Conservation (phyloP, 2,329 filamentous ascomycete species). For the Lasiodiplodia gonubiensis region DNA sequence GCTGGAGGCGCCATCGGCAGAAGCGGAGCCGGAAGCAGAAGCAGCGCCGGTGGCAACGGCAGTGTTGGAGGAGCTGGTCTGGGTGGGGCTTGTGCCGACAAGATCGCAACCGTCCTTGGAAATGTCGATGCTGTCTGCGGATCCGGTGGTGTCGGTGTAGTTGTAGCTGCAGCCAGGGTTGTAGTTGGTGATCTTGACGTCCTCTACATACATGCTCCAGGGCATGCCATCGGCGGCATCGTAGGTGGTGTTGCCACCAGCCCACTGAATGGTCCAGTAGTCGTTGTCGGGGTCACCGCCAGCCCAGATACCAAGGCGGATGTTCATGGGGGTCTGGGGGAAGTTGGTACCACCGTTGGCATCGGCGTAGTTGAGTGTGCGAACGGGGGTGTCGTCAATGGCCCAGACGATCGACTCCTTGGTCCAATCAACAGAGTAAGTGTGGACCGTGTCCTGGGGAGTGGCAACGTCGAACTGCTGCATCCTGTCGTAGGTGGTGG, state of each 20-base stretch:
- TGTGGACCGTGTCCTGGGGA: slow-evolving; percentile 66
- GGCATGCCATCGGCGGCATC: slow-evolving; percentile 48
- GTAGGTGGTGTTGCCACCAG: slow-evolving; percentile 63
- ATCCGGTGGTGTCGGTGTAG: slow-evolving; percentile 56
- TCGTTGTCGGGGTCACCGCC: slow-evolving; percentile 53
- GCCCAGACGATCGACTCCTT: slow-evolving; percentile 69
- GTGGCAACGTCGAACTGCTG: slow-evolving; percentile 64
- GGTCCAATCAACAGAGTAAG: slow-evolving; percentile 75
- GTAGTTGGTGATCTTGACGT: slow-evolving; percentile 59
- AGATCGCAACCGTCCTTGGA: background rate
- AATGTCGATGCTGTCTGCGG: slow-evolving; percentile 54
- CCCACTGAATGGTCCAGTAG: slow-evolving; percentile 69
- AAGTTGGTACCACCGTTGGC: slow-evolving; percentile 65
- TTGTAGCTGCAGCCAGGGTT: slow-evolving; percentile 57
- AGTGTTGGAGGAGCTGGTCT: background rate
- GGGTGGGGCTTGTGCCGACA: slow-evolving; percentile 3
- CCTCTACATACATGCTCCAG: slow-evolving; percentile 59
- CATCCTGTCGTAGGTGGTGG: slow-evolving; percentile 71
- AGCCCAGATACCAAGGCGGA: slow-evolving; percentile 54
- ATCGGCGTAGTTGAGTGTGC: slow-evolving; percentile 65
- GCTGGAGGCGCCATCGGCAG: background rate
- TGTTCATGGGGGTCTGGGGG: slow-evolving; percentile 77
- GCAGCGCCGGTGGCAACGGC: background rate
- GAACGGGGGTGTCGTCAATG: slow-evolving; percentile 70
- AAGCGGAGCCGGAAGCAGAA: background rate